These are phyloP conservation scores for Aspergillus viridinutans DNA, from an alignment of 2,329 filamentous ascomycete genomes.

Conservation along the genomic window DNA sequence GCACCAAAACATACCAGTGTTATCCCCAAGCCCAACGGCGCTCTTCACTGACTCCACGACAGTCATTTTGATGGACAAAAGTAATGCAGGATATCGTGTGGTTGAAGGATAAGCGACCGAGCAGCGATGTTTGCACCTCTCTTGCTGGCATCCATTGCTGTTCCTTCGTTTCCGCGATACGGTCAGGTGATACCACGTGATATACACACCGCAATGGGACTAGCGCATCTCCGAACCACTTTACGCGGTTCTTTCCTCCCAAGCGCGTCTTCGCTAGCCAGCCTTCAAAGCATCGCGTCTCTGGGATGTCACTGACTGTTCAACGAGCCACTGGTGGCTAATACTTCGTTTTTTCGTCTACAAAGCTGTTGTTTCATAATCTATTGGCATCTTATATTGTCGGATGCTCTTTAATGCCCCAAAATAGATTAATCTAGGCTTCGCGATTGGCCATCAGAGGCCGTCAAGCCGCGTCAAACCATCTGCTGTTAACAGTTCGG, in stretches of 20 bases:
- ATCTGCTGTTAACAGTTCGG: constrained; percentile 15
- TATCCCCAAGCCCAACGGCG: constrained; percentile 43
- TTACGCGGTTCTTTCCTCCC: constrained; percentile 31
- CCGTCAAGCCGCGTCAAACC: constrained; percentile 8
- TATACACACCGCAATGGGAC: constrained; percentile 4
- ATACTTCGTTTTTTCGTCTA: constrained; percentile 11
- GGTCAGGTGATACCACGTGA: constrained; percentile 26
- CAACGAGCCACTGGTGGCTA: constrained; percentile 30
- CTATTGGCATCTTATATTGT: not conserved
- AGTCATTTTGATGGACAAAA: constrained; percentile 37
- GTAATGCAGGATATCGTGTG: constrained; percentile 9
- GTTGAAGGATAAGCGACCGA: constrained; percentile 15
- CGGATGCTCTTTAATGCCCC: constrained; percentile 6
- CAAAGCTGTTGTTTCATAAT: constrained; percentile 14
- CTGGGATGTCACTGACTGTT: constrained; percentile 22
- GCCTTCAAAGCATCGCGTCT: constrained; percentile 24
- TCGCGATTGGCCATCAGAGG: constrained; percentile 6
- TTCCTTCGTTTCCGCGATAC: constrained; percentile 24
- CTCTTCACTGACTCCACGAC: constrained; percentile 47
- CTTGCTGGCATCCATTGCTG: constrained; percentile 16
- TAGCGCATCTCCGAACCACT: constrained; percentile 31
- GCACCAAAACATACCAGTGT: constrained; percentile 31
- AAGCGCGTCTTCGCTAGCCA: constrained; percentile 28
- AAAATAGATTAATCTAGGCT: constrained; percentile 5
- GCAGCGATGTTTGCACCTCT: constrained; percentile 26